phyloP scores from a whole-genome alignment of 2,329 filamentous ascomycete species.

The Tolypocladium cylindrosporum region DNA sequence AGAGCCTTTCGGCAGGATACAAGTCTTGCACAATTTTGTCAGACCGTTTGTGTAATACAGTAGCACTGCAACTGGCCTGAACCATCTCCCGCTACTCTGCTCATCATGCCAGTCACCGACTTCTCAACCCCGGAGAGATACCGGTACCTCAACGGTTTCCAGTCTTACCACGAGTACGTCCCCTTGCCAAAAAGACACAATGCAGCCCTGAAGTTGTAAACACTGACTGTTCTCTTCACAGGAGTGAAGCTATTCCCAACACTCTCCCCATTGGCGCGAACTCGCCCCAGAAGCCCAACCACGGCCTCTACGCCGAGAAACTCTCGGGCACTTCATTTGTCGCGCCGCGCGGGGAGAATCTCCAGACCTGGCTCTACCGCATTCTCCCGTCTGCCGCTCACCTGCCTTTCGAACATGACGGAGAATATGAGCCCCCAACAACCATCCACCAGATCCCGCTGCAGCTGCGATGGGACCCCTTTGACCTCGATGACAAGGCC shows the following conservation, averaged over 20 bases:
- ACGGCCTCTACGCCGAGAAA: conserved; percentile 75
- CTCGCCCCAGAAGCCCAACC: conserved; percentile 70
- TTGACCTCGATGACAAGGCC: conserved; percentile 55
- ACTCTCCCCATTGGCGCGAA: conserved; percentile 69
- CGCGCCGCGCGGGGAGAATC: conserved; percentile 53
- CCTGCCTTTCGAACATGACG: conserved; percentile 34
- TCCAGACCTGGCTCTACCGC: conserved; percentile 63
- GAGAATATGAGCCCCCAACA: too few species aligned
- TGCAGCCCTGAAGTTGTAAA: too few species aligned
- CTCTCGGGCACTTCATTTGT: conserved; percentile 65
- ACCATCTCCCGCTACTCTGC: too few species aligned
- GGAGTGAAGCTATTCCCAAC: conserved; percentile 67
- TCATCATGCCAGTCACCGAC: neutral
- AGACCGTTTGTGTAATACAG: too few species aligned
- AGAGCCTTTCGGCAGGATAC: too few species aligned
- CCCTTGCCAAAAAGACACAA: too few species aligned
- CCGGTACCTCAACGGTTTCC: neutral
- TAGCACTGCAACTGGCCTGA: too few species aligned
- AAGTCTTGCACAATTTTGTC: too few species aligned
- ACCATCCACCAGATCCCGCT: conserved; percentile 51
- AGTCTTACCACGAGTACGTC: neutral
- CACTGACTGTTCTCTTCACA: too few species aligned
- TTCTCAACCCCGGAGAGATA: neutral
- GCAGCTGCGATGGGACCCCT: conserved; percentile 74
- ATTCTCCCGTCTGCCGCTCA: conserved; percentile 56